Conservation (phyloP, 2,329 filamentous ascomycete genomes). For the Colletotrichum sp. region DNA sequence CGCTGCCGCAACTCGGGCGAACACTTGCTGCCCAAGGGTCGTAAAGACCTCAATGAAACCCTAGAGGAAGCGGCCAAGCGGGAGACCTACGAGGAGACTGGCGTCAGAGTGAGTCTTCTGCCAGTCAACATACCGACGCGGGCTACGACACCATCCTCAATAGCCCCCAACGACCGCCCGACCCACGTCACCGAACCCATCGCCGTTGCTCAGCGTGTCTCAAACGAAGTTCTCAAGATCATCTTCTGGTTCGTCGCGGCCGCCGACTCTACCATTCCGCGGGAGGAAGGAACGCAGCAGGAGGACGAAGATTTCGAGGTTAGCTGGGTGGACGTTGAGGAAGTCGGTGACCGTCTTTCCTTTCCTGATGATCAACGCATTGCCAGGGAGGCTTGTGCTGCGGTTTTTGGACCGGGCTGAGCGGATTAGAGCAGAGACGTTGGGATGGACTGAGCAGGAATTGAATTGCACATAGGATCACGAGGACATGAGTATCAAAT, state of each 20-base stretch:
- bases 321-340: not conserved
- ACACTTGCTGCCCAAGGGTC: slow-evolving; percentile 22
- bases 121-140: not conserved
- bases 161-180: not conserved
- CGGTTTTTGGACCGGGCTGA: not conserved
- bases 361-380: not conserved
- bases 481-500: not conserved
- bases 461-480: not conserved
- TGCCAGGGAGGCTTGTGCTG: not conserved
- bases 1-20: not conserved
- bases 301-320: not conserved
- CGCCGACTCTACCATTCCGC: not conserved
- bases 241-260: not conserved
- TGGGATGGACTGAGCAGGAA: not conserved
- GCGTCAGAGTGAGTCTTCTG: not conserved
- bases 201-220: not conserved
- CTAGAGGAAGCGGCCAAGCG: slow-evolving; percentile 15
- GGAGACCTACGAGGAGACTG: slow-evolving; percentile 24
- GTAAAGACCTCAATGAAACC: slow-evolving; percentile 22
- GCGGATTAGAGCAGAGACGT: not conserved
- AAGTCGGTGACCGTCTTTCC: not conserved
- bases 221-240: not conserved
- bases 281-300: not conserved
- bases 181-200: not conserved
- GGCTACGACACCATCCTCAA: not conserved